phyloP scores from a whole-genome alignment of 2,329 filamentous ascomycete species.

The Neonectria neomacrospora region DNA sequence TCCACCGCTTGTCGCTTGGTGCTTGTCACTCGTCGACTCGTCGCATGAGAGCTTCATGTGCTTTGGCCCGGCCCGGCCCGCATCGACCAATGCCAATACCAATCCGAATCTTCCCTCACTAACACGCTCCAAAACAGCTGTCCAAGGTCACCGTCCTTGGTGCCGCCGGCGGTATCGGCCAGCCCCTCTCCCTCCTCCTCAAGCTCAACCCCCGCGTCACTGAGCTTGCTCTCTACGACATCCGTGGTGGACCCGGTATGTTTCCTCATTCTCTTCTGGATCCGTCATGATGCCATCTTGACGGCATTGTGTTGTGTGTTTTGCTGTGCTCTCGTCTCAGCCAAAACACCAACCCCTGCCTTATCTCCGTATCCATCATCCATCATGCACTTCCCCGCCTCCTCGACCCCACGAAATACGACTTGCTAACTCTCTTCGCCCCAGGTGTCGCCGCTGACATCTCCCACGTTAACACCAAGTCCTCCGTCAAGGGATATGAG shows the following conservation, averaged over 20 bases:
- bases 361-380: neutral
- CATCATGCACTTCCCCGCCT: constrained; percentile 34
- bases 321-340: neutral
- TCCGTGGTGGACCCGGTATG: constrained; percentile 91
- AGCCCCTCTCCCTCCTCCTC: constrained; percentile 95
- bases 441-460: constrained; percentile 98
- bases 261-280: constrained; percentile 36
- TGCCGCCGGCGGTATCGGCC: constrained; percentile 97
- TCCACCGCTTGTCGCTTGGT: constrained; percentile 11
- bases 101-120: constrained; percentile 36
- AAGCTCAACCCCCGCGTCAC: constrained; percentile 98
- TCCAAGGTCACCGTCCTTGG: constrained; percentile 98
- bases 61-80: constrained; percentile 15
- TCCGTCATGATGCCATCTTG: constrained; percentile 3
- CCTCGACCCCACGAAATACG: constrained; percentile 10
- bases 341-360: constrained; percentile 9
- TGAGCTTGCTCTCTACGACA: constrained; percentile 97
- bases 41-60: constrained; percentile 7
- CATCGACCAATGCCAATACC: neutral
- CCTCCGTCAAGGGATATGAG: constrained; percentile 89
- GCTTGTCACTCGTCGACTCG: constrained; percentile 17
- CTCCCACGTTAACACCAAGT: constrained; percentile 99
- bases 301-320: constrained; percentile 16
- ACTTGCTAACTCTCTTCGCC: constrained; percentile 35
- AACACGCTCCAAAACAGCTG: constrained; percentile 65